Evolutionary conservation across 495 filamentous ascomycete genomes (phyloP).

Genomic region (Apodospora peruviana): DNA sequence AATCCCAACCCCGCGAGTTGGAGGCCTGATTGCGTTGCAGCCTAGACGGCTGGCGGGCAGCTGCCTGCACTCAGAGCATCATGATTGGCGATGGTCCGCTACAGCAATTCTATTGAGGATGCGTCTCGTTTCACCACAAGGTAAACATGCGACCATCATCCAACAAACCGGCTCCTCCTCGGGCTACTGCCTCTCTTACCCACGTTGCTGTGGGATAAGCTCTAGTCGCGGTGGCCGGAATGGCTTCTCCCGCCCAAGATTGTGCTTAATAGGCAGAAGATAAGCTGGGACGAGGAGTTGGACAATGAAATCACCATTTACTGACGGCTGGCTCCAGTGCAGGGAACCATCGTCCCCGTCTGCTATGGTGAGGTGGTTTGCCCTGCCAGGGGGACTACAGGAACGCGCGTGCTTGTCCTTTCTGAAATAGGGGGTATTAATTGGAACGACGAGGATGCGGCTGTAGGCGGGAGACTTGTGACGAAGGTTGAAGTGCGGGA

Average conservation of each 20-base stretch:
- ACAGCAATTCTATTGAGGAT: not conserved
- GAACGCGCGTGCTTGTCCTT: not conserved
- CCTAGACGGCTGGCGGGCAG: not conserved
- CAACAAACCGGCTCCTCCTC: not conserved
- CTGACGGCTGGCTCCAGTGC: no score
- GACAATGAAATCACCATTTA: no score
- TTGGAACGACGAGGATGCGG: not conserved
- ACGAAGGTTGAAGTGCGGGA: no score
- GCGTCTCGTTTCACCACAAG: not conserved
- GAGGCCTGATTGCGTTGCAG: not conserved
- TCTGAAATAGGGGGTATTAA: not conserved
- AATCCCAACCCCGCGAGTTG: not conserved
- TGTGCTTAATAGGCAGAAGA: slow-evolving; percentile 3
- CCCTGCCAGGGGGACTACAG: not conserved
- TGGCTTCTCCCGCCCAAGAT: slow-evolving; percentile 4
- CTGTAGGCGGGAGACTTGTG: not conserved
- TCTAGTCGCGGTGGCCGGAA: not conserved
- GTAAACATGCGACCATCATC: not conserved
- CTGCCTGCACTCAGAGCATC: not conserved
- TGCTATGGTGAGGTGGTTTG: not conserved
- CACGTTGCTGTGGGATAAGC: not conserved
- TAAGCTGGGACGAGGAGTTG: no score
- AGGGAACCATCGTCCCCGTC: not conserved
- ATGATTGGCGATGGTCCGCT: not conserved
- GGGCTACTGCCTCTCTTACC: slow-evolving; percentile 1